phyloP scores from a whole-genome alignment of 2,329 filamentous ascomycete genomes.

The Ilyonectria mors-panacis region DNA sequence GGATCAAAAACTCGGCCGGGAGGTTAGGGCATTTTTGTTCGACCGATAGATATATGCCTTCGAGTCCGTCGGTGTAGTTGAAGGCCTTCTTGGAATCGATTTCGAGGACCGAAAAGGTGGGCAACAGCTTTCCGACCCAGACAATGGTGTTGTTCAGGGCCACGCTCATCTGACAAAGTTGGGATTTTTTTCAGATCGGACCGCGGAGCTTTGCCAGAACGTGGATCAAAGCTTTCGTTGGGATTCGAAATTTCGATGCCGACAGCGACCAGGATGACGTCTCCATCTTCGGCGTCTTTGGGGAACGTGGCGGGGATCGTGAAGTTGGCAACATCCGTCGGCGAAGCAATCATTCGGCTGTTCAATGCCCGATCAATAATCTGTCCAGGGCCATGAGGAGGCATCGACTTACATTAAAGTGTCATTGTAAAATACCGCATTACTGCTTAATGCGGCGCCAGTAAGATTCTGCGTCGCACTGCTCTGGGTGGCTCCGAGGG shows the following conservation, averaged over 20 bases:
- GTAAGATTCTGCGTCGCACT: constrained; percentile 13
- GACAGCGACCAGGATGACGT: constrained; percentile 18
- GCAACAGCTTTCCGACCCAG: constrained; percentile 15
- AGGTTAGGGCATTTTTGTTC: constrained; percentile 10
- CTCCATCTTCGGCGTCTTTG: constrained; percentile 7
- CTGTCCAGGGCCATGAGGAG: neutral
- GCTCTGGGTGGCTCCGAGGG: constrained; percentile 3
- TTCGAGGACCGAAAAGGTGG: constrained; percentile 8
- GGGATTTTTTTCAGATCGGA: constrained; percentile 2
- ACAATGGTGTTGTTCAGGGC: constrained; percentile 9
- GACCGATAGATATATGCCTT: neutral
- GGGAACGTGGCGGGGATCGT: constrained; percentile 9
- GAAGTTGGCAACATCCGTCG: constrained; percentile 3
- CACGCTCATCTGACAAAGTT: constrained; percentile 7
- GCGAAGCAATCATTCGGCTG: neutral
- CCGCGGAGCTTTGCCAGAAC: constrained; percentile 16
- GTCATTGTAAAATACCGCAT: neutral
- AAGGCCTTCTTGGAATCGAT: constrained; percentile 10
- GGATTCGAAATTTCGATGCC: constrained; percentile 15
- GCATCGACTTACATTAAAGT: neutral
- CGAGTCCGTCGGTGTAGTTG: constrained; percentile 2
- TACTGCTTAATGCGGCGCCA: constrained; percentile 1
- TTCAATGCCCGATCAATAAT: neutral
- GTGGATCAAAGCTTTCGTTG: constrained; percentile 10
- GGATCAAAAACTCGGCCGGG: constrained; percentile 12